Base-by-base conservation (phyloP, 192 early-diverging fungal species). In the Umbelopsis sp. region DNA sequence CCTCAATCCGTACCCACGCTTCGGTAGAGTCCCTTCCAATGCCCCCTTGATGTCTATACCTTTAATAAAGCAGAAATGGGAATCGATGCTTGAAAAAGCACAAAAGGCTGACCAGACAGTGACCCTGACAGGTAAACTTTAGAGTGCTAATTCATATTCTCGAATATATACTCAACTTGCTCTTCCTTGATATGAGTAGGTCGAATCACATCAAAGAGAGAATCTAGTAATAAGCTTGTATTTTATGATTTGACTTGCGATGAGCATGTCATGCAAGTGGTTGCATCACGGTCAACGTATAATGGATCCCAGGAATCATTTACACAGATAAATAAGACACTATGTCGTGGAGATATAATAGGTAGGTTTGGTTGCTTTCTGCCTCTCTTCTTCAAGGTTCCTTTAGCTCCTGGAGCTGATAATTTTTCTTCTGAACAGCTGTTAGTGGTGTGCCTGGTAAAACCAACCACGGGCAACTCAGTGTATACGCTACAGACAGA, bases 181-280 rank as follows among this genome's bases (percentile, higher is more conserved):
- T 9, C 32, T 43, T 2, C 32, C 65, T 56, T 16, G 24, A 12
- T 72, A 53, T 47, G n/a, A 75, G 81, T 78, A 75, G 92, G 91
- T 10, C 85, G 92, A n/a, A 79, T 95, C 24, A 68, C 74, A 17
- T 87, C 84, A 8, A 87, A 87, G 69, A 82, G 94, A 17, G 91
- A 90, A 34, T 89, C 92, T 12, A 89, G 90, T 68, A 79, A 85
- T 70, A 91, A 89, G 51, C 84, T 94, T 45, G 77, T 91, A 8
- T 95, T 94, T 80, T 84, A 88, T 51, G 92, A 92, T 76, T 31
- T 95, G 29, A 75, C 81, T 31, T 85, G 90, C 25, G 84, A 90
- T 70, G 84, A 85, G 4, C 71, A 84, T 22, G 45, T 71, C 7
- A 71, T 93, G 22, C 94, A 95, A 52, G 84, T 93, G 3, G 87